phyloP scores from a whole-genome alignment of 306 rosid genomes.

The Acacia melanoxylon region DNA sequence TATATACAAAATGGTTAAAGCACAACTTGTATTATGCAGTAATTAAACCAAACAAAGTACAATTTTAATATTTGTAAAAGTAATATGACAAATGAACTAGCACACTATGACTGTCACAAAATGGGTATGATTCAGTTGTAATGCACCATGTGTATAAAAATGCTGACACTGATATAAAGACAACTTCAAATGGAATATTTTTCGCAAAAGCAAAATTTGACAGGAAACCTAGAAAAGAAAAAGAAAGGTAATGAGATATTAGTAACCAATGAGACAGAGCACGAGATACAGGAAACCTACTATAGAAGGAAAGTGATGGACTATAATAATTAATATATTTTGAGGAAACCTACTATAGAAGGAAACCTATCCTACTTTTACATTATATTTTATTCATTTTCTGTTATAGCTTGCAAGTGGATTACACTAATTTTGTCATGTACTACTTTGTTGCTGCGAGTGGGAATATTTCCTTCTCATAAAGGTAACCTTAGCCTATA shows the following conservation, averaged over 20 bases:
- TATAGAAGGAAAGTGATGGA: not conserved
- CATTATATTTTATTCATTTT: not conserved
- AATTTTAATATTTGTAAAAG: not conserved
- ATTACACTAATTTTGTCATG: not conserved
- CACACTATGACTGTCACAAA: not conserved
- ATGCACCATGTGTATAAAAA: not conserved
- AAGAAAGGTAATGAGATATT: not conserved
- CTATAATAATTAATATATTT: not conserved
- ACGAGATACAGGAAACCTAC: not conserved
- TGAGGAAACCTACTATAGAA: not conserved
- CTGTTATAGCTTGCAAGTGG: not conserved
- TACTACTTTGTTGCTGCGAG: not conserved
- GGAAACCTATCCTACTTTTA: not conserved
- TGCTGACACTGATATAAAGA: not conserved
- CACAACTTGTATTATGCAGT: not conserved
- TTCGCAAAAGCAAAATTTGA: not conserved
- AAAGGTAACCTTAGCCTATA: not conserved
- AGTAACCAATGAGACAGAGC: not conserved
- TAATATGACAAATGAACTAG: not conserved
- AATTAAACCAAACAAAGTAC: conserved; percentile 5
- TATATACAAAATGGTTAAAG: not conserved
- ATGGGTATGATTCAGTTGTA: not conserved
- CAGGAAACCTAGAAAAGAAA: not conserved
- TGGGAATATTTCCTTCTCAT: not conserved
- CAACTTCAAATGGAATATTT: not conserved